Base-by-base conservation (phyloP, 192 early-diverging fungal species). In the Entomortierella lignicola region DNA sequence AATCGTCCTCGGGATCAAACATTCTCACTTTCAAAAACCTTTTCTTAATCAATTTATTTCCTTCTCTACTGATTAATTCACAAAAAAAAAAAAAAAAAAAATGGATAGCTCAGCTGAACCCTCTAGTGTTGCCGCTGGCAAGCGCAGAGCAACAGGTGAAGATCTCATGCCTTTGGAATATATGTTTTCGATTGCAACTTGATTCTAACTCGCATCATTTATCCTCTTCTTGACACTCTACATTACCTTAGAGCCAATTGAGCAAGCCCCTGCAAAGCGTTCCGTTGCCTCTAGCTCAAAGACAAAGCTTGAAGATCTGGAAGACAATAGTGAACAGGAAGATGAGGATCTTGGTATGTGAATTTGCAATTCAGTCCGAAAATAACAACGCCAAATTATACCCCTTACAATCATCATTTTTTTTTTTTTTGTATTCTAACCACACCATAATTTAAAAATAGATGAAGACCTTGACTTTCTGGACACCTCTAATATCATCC, bases 401-500 rank as follows among this genome's bases (percentile, higher is more conserved):
- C n/a, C n/a, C n/a, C n/a, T n/a, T n/a, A n/a, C n/a, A n/a, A n/a
- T n/a, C n/a, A n/a, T n/a, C n/a, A n/a, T n/a, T n/a, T n/a, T n/a
- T n/a, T n/a, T n/a, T n/a, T n/a, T n/a, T n/a, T n/a, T n/a, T n/a
- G 53, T 55, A 26, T 55, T 7, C n/a, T 17, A 29, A 30, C n/a
- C 30, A 6, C 25, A 30, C 27, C 10, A 3, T 23, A 32, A 43
- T n/a, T 20, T 8, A 8, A 42, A 43, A 37, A 26, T 81, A 89
- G 88, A 84, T n/a, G 88, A 86, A 37, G 90, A 92, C 39, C 58
- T 89, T 55, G 84, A 84, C 50, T 83, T 74, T 55, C 72, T 93
- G 42, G 90, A 93, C 60, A 85, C 73, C 32, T 84, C 82, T 26
- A 82, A 84, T 70, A 92, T 93, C 64, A 93, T 93, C 63, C 68